A percentile compares a stretch with the other conserved stretches of the same genome.
Evolutionary conservation across 352 stramenopile species (phyloP).

Genomic region (Pseudoperonospora humuli): DNA sequence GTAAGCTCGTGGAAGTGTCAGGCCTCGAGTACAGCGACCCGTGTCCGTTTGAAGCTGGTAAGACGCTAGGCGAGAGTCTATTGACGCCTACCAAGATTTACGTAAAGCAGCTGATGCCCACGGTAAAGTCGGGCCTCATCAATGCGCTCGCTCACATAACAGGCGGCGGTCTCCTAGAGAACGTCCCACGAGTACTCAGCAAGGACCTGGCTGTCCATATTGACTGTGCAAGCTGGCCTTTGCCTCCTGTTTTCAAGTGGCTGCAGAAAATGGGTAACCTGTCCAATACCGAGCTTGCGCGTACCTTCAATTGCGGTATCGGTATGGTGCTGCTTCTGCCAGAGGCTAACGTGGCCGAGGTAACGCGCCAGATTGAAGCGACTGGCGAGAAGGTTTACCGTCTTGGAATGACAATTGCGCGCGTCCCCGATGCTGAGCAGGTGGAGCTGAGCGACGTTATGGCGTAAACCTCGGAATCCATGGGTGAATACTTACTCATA

Average conservation of each 20-base stretch:
- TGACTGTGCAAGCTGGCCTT: conserved; percentile 80
- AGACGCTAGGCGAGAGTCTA: conserved; percentile 91
- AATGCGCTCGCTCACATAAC: conserved; percentile 98
- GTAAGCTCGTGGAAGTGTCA: conserved; percentile 93
- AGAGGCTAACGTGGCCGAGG: conserved; percentile 82
- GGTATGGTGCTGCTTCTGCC: conserved; percentile 97
- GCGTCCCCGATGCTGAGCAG: conserved; percentile 58
- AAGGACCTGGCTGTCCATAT: conserved; percentile 91
- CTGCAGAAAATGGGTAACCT: conserved; percentile 90
- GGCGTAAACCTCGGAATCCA: too few relatives aligned
- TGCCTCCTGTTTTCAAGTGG: conserved; percentile 97
- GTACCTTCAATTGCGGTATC: conserved; percentile 99
- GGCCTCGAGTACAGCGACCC: conserved; percentile 70
- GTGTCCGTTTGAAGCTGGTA: conserved; percentile 66
- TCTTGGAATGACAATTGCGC: conserved; percentile 75
- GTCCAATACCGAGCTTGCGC: conserved; percentile 92
- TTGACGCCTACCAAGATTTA: conserved; percentile 98
- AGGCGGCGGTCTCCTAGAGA: conserved; percentile 96
- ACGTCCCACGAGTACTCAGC: conserved; percentile 94
- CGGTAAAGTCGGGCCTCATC: conserved; percentile 71
- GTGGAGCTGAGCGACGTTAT: conserved; percentile 76
- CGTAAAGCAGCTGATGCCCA: conserved; percentile 86
- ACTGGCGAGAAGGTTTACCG: conserved; percentile 87
- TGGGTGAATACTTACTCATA: too few relatives aligned
- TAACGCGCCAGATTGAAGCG: conserved; percentile 72